Evolutionary conservation across 2,329 filamentous ascomycete genomes (phyloP).

Genomic region (Parastagonospora avenae): DNA sequence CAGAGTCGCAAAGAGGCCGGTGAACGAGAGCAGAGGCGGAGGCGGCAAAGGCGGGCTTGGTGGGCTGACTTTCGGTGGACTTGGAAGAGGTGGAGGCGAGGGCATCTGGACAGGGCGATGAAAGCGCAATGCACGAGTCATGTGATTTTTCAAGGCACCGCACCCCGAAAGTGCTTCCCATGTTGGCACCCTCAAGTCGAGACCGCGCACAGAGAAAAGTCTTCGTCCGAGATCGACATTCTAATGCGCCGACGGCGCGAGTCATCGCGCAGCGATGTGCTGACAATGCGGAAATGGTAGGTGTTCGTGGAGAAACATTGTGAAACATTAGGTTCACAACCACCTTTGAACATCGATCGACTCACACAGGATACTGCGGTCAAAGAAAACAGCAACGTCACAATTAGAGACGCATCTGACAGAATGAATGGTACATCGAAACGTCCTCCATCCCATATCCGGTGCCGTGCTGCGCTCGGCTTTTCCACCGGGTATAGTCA

Average conservation of each 20-base stretch:
- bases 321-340: not conserved
- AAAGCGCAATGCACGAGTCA: constrained; percentile 1
- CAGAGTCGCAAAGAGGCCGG: constrained; percentile 76
- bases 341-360: not conserved
- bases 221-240: not conserved
- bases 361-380: not conserved
- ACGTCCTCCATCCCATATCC: not conserved
- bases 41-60: constrained; percentile 25
- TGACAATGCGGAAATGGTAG: not conserved
- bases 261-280: not conserved
- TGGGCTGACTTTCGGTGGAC: constrained; percentile 28
- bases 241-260: not conserved
- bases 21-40: constrained; percentile 66
- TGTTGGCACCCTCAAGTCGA: not conserved
- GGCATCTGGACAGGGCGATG: constrained; percentile 40
- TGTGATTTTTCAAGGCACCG: no score
- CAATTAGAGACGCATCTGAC: not conserved
- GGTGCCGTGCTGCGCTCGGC: not conserved
- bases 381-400: not conserved
- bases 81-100: constrained; percentile 40
- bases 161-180: no score
- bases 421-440: not conserved
- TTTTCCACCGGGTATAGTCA: not conserved
- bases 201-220: not conserved
- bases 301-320: not conserved